Evolutionary conservation across 2,329 filamentous ascomycete genomes (phyloP), one percentile per base, ranked within the genome.

Genomic region (Zelopaecilomyces penicillatus): DNA sequence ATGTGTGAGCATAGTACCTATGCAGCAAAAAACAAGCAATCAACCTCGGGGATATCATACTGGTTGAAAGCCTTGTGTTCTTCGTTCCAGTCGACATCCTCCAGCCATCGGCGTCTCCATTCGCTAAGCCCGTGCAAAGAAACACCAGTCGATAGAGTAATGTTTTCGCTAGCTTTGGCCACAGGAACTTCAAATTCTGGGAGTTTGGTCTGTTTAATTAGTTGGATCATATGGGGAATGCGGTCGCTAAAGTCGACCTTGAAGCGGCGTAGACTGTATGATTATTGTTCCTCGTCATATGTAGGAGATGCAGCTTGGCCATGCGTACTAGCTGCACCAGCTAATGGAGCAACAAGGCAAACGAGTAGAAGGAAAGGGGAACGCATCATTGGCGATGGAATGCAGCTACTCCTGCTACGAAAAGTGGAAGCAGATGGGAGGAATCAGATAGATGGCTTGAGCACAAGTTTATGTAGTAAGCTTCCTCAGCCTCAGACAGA

Each of bases 161-260:
- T 12, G 34, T 39, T 32, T 37, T 31, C 11, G 5, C 12, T 12
- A 8, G 11, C 4, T 27, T 37, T 37, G 5, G 36, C 36, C 4
- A 39, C 39, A 10, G 34, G 37, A 29, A 48, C 27, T 3, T 26
- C n/a, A n/a, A 33, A 5, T 36, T 45, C 47, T 11, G 30, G 30
- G 7, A 54, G 37, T 9, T 38, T 28, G 5, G 52, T 49, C 3
- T 46, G 44, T 19, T 42, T 48, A n/a, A 52, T 36, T 30, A 53
- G 28, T 11, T 49, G 35, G 5, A 67, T 3, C 57, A 50, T 3
- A 53, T 50, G 1, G 55, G 56, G 35, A 58, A 54, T 2, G 52
- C 51, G 30, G 19, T 62, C 19, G 19, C 19, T 19, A 19, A 19
- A 19, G 19, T 19, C 19, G 19, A 19, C 19, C 19, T 19, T 19